phyloP scores from a whole-genome alignment of 139 green algal genomes.

The Coccomyxa sp. region DNA sequence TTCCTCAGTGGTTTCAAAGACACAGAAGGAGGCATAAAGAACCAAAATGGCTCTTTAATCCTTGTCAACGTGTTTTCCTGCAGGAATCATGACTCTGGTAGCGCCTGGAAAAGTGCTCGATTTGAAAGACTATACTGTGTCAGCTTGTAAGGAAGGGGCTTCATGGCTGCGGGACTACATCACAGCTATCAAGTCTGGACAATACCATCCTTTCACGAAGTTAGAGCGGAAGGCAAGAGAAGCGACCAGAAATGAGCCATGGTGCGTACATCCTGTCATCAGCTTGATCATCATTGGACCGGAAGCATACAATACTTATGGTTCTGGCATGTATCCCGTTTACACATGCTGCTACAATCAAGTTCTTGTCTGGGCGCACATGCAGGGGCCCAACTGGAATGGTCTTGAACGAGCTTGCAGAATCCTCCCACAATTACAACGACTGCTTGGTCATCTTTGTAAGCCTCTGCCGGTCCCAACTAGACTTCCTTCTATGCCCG shows the following conservation, averaged over 20 bases:
- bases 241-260: constrained; percentile 71
- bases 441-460: constrained; percentile 63
- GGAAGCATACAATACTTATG: not conserved
- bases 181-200: constrained; percentile 53
- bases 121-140: constrained; percentile 5
- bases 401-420: constrained; percentile 62
- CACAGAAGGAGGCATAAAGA: too few species aligned
- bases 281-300: not conserved
- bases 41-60: too few species aligned
- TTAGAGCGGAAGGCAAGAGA: constrained; percentile 61
- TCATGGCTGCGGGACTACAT: constrained; percentile 68
- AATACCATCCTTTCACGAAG: constrained; percentile 50
- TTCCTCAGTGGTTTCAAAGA: too few species aligned
- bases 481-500: not conserved
- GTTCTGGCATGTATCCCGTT: not conserved
- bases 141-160: constrained; percentile 7
- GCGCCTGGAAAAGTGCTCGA: not conserved
- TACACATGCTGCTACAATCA: not conserved
- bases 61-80: too few species aligned
- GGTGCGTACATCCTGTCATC: constrained; percentile 21
- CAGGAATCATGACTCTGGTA: too few species aligned
- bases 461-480: constrained; percentile 6
- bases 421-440: constrained; percentile 36
- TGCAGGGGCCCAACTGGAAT: constrained; percentile 67
- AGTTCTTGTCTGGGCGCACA: not conserved